Evolutionary conservation across 257 asterid species (phyloP).

Genomic region (Petrea volubilis): DNA sequence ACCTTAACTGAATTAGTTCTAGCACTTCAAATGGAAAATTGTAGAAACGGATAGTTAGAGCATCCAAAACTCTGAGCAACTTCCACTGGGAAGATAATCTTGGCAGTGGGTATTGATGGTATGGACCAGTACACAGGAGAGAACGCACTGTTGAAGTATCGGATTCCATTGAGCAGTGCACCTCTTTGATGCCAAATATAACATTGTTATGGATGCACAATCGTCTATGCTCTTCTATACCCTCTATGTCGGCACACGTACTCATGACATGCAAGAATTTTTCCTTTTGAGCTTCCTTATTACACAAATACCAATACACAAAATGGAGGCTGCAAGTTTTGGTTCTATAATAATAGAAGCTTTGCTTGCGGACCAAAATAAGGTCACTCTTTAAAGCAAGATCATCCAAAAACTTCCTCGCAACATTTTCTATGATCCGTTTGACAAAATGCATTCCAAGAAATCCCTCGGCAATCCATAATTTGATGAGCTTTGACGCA

Average conservation of each 20-base stretch:
- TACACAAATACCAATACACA: slow-evolving; percentile 21
- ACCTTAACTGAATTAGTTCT: background rate
- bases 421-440: background rate
- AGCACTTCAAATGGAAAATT: background rate
- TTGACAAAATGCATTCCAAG: background rate
- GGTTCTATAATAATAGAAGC: background rate
- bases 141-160: background rate
- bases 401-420: background rate
- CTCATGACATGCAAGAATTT: slow-evolving; percentile 6
- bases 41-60: background rate
- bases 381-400: background rate
- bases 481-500: background rate
- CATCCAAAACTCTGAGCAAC: background rate
- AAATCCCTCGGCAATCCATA: slow-evolving; percentile 22
- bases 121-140: background rate
- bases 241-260: background rate
- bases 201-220: slow-evolving; percentile 20
- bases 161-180: background rate
- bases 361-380: background rate
- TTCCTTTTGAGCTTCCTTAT: background rate
- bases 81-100: background rate
- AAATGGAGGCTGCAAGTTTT: background rate
- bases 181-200: slow-evolving; percentile 17
- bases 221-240: slow-evolving; percentile 1
- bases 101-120: background rate